These are phyloP conservation scores for Alternaria burnsii DNA, from an alignment of 2,329 filamentous ascomycete species.

Conservation along the genomic window DNA sequence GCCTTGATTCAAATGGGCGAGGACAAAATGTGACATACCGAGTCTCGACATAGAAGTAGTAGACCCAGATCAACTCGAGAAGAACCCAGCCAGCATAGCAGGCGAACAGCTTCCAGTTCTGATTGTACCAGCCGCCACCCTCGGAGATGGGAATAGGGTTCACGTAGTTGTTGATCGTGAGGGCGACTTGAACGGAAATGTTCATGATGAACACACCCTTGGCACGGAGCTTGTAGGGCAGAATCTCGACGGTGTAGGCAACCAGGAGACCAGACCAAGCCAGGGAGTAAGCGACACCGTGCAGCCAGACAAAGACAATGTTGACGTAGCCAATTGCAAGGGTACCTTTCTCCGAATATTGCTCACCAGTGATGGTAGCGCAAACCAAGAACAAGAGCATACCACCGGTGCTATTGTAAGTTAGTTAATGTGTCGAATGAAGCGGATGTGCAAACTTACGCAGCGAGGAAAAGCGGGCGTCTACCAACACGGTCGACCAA, in stretches of 20 bases:
- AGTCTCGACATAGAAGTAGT: conserved; percentile 72
- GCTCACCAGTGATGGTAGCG: conserved; percentile 40
- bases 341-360: conserved; percentile 55
- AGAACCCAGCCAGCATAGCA: conserved; percentile 70
- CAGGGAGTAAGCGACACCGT: conserved; percentile 56
- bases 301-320: conserved; percentile 58
- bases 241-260: conserved; percentile 58
- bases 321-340: conserved; percentile 51
- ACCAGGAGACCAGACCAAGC: conserved; percentile 60
- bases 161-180: conserved; percentile 63
- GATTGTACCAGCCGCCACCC: conserved; percentile 62
- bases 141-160: conserved; percentile 58
- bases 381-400: neutral
- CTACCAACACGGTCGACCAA: conserved; percentile 64
- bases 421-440: neutral
- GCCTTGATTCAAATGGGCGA: conserved; percentile 7
- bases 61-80: conserved; percentile 66
- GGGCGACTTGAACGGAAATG: conserved; percentile 66
- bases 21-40: conserved; percentile 17
- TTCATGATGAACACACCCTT: conserved; percentile 63
- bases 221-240: conserved; percentile 56
- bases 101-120: conserved; percentile 70
- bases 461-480: conserved; percentile 39
- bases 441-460: neutral
- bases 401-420: neutral